phyloP scores from a whole-genome alignment of 1,139 yeast species.

The Sugiyamaella xylanicola region DNA sequence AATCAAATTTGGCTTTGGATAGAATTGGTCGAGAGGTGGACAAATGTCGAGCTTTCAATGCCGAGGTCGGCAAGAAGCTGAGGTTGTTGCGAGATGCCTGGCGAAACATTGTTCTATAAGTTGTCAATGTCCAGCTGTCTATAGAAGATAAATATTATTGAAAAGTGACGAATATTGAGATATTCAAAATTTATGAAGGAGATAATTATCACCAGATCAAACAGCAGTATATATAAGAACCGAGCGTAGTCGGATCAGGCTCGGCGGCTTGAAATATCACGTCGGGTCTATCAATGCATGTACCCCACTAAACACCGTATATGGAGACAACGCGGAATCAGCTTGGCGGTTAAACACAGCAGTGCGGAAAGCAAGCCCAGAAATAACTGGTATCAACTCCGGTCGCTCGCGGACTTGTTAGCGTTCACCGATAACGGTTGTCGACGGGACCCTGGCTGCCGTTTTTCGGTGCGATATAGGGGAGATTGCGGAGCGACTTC shows the following conservation, averaged over 20 bases:
- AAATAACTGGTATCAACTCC: no score
- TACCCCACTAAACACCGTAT: neutral
- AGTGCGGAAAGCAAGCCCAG: neutral
- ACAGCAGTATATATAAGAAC: neutral
- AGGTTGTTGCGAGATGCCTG: neutral
- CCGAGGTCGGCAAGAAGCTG: neutral
- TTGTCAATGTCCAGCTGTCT: no score
- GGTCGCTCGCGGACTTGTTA: no score
- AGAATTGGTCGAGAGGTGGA: conserved; percentile 6
- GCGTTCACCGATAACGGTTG: neutral
- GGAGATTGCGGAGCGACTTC: neutral
- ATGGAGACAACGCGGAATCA: neutral
- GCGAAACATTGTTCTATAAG: conserved; percentile 11
- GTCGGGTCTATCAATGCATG: neutral
- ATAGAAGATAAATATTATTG: no score
- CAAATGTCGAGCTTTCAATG: neutral
- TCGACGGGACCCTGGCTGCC: neutral
- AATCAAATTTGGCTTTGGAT: conserved; percentile 38
- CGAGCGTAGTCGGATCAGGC: neutral
- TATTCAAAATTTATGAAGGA: no score
- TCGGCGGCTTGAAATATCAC: neutral
- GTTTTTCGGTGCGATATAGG: neutral
- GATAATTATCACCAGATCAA: neutral
- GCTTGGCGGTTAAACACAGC: neutral
- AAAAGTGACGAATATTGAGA: no score